Percentiles rank a stretch among this genome's conserved stretches.
Evolutionary conservation across 768 basidiomycete genomes (phyloP).

Genomic region (Pleurotus giganteus): DNA sequence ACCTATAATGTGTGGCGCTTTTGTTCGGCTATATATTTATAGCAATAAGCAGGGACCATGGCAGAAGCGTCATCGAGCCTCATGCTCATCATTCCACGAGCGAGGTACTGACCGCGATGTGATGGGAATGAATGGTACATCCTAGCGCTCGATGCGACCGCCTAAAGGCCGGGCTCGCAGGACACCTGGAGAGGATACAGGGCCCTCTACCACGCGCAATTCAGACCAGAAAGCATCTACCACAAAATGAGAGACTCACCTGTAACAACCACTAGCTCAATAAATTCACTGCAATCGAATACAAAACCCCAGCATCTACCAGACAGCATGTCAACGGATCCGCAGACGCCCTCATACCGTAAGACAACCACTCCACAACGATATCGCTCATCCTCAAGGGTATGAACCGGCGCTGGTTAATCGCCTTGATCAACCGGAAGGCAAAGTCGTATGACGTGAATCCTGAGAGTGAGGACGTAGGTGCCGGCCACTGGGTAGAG

Average conservation of each 20-base stretch:
- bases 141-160: too few relatives aligned
- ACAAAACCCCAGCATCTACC: not conserved
- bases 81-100: too few relatives aligned
- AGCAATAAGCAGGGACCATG: too few relatives aligned
- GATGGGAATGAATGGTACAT: too few relatives aligned
- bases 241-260: not conserved
- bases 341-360: not conserved
- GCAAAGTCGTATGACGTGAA: slow-evolving; percentile 5
- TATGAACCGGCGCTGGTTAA: slow-evolving; percentile 5
- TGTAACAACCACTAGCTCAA: not conserved
- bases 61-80: too few relatives aligned
- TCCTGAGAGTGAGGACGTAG: not conserved
- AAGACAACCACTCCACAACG: not conserved
- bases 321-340: not conserved
- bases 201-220: too few relatives aligned
- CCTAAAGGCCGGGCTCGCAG: too few relatives aligned
- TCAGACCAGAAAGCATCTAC: not conserved
- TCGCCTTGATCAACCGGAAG: not conserved
- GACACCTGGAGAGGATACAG: too few relatives aligned
- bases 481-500: not conserved
- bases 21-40: too few relatives aligned
- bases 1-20: too few relatives aligned
- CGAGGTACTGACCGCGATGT: too few relatives aligned
- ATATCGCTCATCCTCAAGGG: slow-evolving; percentile 6
- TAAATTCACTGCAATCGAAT: not conserved